Evolutionary conservation across 208 protist genomes (phyloP), one percentile per base, ranked within the genome.

Genomic region (Kentomonas sorsogonicus): DNA sequence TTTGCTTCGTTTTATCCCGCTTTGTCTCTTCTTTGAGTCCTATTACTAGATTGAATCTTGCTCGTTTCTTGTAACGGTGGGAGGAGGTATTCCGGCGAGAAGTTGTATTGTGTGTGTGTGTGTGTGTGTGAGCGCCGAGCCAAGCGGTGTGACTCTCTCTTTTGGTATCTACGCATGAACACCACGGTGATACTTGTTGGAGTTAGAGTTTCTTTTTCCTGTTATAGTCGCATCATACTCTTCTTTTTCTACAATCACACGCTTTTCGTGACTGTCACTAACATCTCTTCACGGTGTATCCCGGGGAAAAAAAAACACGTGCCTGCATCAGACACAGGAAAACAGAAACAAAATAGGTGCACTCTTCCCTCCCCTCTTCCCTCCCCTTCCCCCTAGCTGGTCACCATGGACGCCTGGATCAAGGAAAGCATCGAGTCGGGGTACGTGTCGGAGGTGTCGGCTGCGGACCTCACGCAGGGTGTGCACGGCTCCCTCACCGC

Each of bases 351-450:
- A n/a, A n/a, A n/a, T n/a, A n/a, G n/a, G n/a, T n/a, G n/a, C n/a
- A n/a, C n/a, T n/a, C n/a, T n/a, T n/a, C n/a, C n/a, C n/a, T n/a
- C n/a, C n/a, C n/a, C n/a, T n/a, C n/a, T n/a, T n/a, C n/a, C n/a
- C n/a, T n/a, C n/a, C n/a, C n/a, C n/a, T n/a, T n/a, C n/a, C n/a
- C n/a, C n/a, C n/a, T n/a, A n/a, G n/a, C n/a, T n/a, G n/a, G n/a
- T n/a, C 18, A 29, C 3, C 1, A 86, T 86, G 79, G 62, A 86
- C 20, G 41, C 25, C 23, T 86, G 79, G 79, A 20, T 86, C 16
- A 54, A 34, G 18, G 20, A 51, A 7, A 65, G 74, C 18, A 13
- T 72, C 23, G 54, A 60, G 38, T 38, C 5, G 22, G 20, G 54
- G 26, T 69, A 77, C 34, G 60, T 86, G 20, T 40, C 30, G 16